Percentiles rank a stretch among this genome's conserved stretches.
phyloP scores from a whole-genome alignment of 2,329 filamentous ascomycete species.

The Camptophora hylomeconis region DNA sequence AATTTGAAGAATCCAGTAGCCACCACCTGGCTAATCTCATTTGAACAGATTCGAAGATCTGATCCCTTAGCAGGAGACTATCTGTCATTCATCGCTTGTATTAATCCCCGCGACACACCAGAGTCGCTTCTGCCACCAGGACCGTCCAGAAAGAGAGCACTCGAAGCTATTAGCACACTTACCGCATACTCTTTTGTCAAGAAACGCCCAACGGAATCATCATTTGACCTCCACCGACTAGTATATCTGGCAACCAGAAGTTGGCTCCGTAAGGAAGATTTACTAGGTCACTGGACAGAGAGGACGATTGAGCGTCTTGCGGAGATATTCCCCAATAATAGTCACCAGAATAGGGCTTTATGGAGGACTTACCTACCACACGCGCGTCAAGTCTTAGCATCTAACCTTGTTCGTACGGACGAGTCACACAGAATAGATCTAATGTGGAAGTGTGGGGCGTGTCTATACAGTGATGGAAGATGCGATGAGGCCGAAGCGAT shows the following conservation, averaged over 20 bases:
- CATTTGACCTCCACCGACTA: slow-evolving; percentile 22
- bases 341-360: slow-evolving; percentile 11
- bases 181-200: slow-evolving; percentile 23
- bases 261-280: slow-evolving; percentile 20
- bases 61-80: slow-evolving; percentile 23
- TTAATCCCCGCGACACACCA: slow-evolving; percentile 21
- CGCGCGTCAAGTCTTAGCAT: slow-evolving; percentile 9
- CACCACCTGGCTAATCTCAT: slow-evolving; percentile 26
- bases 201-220: slow-evolving; percentile 1
- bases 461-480: slow-evolving; percentile 60
- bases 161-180: slow-evolving; percentile 22
- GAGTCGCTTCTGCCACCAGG: slow-evolving; percentile 20
- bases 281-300: slow-evolving; percentile 11
- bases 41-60: slow-evolving; percentile 21
- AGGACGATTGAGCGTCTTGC: slow-evolving; percentile 13
- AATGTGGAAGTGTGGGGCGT: slow-evolving; percentile 7
- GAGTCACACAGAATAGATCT: slow-evolving; percentile 4
- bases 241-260: slow-evolving; percentile 23
- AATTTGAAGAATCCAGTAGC: slow-evolving; percentile 22
- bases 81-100: slow-evolving; percentile 24
- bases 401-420: slow-evolving; percentile 4
- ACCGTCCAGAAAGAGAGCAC: slow-evolving; percentile 11
- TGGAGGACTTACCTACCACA: slow-evolving; percentile 23
- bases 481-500: not conserved
- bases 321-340: slow-evolving; percentile 15